Evolutionary conservation across 2,329 filamentous ascomycete genomes (phyloP).

Genomic region (Neurospora sp.): DNA sequence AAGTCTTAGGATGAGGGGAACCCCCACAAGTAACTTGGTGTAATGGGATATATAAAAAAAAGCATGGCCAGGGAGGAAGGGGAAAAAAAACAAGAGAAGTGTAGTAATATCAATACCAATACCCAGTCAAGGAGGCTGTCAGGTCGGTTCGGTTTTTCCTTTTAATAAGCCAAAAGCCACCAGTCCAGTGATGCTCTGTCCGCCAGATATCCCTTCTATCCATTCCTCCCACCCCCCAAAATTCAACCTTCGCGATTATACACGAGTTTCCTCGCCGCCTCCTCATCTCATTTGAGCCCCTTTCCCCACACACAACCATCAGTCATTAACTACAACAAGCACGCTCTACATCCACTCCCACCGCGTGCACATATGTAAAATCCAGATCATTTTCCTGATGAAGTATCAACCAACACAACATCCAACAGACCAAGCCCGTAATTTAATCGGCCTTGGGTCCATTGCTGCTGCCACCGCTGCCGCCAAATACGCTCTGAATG

Average conservation of each 20-base stretch:
- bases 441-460: conserved; percentile 13
- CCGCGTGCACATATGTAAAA: background rate
- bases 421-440: background rate
- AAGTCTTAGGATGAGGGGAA: background rate
- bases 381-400: background rate
- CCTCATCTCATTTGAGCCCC: background rate
- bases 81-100: background rate
- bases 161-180: background rate
- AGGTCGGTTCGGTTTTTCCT: background rate
- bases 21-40: background rate
- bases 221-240: background rate
- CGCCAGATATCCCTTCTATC: background rate
- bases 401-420: background rate
- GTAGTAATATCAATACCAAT: background rate
- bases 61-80: background rate
- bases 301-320: background rate
- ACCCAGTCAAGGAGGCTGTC: background rate
- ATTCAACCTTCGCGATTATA: background rate
- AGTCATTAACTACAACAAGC: background rate
- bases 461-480: conserved; percentile 22
- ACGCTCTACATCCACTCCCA: background rate
- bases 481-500: conserved; percentile 35
- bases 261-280: background rate
- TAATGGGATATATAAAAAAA: background rate
- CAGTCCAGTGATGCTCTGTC: background rate